Base-by-base conservation (phyloP, 768 basidiomycete species). In the Russula emetica region DNA sequence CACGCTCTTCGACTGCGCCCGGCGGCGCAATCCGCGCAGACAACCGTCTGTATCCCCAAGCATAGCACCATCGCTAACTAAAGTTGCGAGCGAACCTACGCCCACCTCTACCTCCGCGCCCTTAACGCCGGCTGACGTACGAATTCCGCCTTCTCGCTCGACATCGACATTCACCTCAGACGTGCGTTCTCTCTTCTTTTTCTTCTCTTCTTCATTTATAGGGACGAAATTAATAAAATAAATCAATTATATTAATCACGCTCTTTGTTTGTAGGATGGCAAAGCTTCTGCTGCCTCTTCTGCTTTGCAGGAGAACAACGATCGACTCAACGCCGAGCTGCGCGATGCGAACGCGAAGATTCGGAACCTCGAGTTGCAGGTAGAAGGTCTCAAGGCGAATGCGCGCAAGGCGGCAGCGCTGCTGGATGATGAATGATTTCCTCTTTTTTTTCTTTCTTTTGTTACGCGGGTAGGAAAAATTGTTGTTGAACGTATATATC, bases 311-410 rank as follows among this genome's bases (percentile, higher is more conserved):
- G 75, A 78, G 28, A 89, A 94, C 71, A 92, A 90, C 67, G 78
- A 78, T 0, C 79, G 78, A 2, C 78, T 94, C 59, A 80, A 73
- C 14, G 73, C 74, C 2, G 89, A 92, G 69, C 80, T 95, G 51
- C 82, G 91, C 32, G 92, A 92, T 28, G 87, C 90, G 38, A 80
- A 88, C 44, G 85, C 86, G 74, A 84, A 88, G 77, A 93, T 95
- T 58, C 79, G 94, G 62, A 87, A 87, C 69, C 74, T 95, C 55
- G 92, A 94, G 76, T 72, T 94, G 63, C 88, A 92, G 76, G 83
- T 93, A 22, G 91, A 94, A 76, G 78, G 80, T 16, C 73, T 90
- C 67, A 82, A 82, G 62, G 85, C 85, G 20, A 93, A 92, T 70
- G 88, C 90, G 61, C 79, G 83, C 70, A 88, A 83, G 71, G 90